These are phyloP conservation scores for Botrytis deweyae DNA, from an alignment of 2,329 filamentous ascomycete species.

Conservation along the genomic window DNA sequence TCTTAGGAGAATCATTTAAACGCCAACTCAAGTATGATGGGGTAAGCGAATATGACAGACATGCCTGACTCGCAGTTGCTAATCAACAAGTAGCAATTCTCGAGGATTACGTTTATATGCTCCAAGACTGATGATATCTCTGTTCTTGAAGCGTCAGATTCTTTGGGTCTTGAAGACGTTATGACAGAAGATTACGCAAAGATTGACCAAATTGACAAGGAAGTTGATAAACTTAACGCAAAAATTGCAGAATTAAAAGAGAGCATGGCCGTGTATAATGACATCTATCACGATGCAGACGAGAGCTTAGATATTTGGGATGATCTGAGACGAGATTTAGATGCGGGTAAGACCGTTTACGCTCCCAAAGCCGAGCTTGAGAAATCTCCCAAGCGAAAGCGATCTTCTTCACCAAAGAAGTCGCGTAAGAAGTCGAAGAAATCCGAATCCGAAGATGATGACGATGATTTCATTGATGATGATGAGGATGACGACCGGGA, in stretches of 20 bases:
- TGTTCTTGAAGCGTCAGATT: conserved; percentile 41
- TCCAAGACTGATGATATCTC: conserved; percentile 62
- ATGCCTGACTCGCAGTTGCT: background rate
- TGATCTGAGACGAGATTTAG: conserved; percentile 40
- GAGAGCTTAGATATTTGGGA: conserved; percentile 50
- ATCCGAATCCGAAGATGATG: conserved; percentile 17
- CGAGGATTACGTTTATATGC: conserved; percentile 51
- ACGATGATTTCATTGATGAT: conserved; percentile 24
- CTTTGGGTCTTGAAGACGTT: conserved; percentile 42
- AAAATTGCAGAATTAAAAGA: conserved; percentile 38
- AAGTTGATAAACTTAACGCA: conserved; percentile 27
- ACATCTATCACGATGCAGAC: conserved; percentile 41
- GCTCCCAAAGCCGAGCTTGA: conserved; percentile 33
- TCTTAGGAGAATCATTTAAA: conserved; percentile 57
- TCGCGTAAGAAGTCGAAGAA: conserved; percentile 31
- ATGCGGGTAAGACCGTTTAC: conserved; percentile 46
- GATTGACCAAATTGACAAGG: conserved; percentile 31
- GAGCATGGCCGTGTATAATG: conserved; percentile 39
- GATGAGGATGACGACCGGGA: conserved; percentile 34
- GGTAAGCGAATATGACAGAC: conserved; percentile 26
- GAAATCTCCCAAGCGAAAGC: conserved; percentile 46
- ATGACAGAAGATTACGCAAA: conserved; percentile 41
- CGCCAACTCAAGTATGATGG: conserved; percentile 60
- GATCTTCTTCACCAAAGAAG: conserved; percentile 25
- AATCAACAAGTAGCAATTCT: conserved; percentile 10